Base-by-base conservation (phyloP, 1,139 yeast genomes). In the Yamadazyma triangularis region DNA sequence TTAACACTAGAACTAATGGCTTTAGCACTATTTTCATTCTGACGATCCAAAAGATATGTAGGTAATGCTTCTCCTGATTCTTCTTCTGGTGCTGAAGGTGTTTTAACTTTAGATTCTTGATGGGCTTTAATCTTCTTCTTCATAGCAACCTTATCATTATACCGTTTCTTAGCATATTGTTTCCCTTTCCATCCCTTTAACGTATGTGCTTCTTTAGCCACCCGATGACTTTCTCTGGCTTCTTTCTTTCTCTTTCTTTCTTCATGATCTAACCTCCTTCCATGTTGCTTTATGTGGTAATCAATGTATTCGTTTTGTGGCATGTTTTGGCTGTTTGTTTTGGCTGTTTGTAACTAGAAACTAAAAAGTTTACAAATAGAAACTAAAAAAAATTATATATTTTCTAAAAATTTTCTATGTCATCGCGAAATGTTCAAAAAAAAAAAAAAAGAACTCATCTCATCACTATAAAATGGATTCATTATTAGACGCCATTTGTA, bases 221-320 rank as follows among this genome's bases (percentile, higher is more conserved):
- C 73, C 57, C 84, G 77, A 65, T 93, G 98, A 26, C 91, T 89
- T 64, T 89, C 97, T 71, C 98, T 82, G 35, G 99, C 99, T 58
- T 83, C 93, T 60, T 75, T 81, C 82, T 93, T 93, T 58, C 98
- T 79, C 70, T 84, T 81, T 53, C 94, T 79, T 67, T 91, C 98
- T 49, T 91, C 99, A 58, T 87, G 74, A 63, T 91, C 98, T 50
- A 91, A 73, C 55, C 98, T 75, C 59, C 95, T 85, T 59, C 99
- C 99, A 66, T 91, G 96, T 60, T 88, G 91, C 69, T 91, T 91
- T 64, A 89, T 89, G 56, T 89, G 97, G 59, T 87, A 96, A 60
- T 91, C 98, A 56, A 91, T 91, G 72, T 91, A 91, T 58, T 91
- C 98, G 95, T 93, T 91, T 73, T 91, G 99, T 74, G 99, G 98